Evolutionary conservation across 495 filamentous ascomycete species (phyloP), one percentile per base, ranked within the genome.

Genomic region (Cryomyces antarcticus): DNA sequence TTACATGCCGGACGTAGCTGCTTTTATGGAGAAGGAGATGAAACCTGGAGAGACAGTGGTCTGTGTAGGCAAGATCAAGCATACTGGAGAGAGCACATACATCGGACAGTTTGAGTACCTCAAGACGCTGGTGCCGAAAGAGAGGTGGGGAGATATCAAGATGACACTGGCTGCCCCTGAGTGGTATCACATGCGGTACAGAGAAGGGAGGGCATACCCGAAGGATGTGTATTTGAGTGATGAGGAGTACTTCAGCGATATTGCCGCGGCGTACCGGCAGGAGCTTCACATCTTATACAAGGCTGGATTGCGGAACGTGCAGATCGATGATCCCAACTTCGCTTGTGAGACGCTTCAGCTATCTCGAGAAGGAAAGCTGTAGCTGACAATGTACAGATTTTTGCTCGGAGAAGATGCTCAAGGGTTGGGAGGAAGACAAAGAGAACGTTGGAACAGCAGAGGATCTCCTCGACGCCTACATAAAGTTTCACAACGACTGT

Each of bases 1-100:
- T 24, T 85, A 85, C 52, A 76, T 84, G 45, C 83, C 83, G 7
- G 81, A 87, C 52, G 75, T 89, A 43, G 75, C 79, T 28, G 80
- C 75, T 30, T 77, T 88, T 60, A 64, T 70, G 6, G 75, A 80
- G 52, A 63, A 63, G n/a, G 70, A 73, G 46, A 69, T 80, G 56
- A 80, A 81, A 66, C 78, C 80, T 5, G 77, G 73, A 29, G 79
- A 84, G 57, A 75, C 69, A 6, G 78, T 82, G 35, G 58, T 87
- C 44, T 83, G 80, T 49, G 78, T 58, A 13, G 54, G 63, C n/a
- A 68, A 60, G 37, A 64, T 63, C 13, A 37, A 44, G 17, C 57
- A 60, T 39, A 58, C 51, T 13, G 57, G 57, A 5, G 30, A 52
- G 39, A 47, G 44, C 41, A 53, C 53, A 49, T 75, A 77, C 52